Percentiles rank a stretch among this genome's conserved stretches.
Conservation (phyloP, 176 grass and related monocot genomes). For the Aegilops longissima region DNA sequence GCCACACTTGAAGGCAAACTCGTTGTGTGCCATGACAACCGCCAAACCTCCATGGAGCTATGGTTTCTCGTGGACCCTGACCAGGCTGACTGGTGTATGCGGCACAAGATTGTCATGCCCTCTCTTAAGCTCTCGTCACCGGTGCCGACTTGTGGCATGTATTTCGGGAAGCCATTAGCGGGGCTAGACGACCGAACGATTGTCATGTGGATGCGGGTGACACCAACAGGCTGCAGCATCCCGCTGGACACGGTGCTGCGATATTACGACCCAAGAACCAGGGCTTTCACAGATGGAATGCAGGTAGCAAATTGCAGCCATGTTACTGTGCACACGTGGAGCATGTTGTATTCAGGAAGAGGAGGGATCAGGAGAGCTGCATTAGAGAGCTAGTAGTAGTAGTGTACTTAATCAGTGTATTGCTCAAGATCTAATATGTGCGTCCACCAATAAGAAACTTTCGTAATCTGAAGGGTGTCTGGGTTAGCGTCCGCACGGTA, state of each 20-base stretch:
- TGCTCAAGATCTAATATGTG: too few species aligned
- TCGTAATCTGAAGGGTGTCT: too few species aligned
- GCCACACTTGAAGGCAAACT: background rate
- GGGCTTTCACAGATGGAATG: too few species aligned
- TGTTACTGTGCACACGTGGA: too few species aligned
- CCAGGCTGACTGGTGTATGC: background rate
- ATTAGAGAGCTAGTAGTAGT: too few species aligned
- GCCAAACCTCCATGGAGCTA: background rate
- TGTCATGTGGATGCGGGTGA: background rate
- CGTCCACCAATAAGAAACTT: too few species aligned
- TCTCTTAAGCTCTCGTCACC: background rate
- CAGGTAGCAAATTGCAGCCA: too few species aligned
- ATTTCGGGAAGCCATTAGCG: background rate
- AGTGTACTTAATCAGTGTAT: too few species aligned
- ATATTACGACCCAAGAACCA: too few species aligned
- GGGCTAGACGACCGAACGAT: background rate
- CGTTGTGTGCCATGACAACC: background rate
- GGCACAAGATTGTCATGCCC: background rate
- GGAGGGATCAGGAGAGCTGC: too few species aligned
- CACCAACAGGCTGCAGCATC: background rate
- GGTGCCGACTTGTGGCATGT: background rate
- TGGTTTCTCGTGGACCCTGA: background rate
- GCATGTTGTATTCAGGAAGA: too few species aligned
- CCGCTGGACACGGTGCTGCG: background rate
- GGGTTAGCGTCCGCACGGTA: too few species aligned